Base-by-base conservation (phyloP, 2,329 filamentous ascomycete genomes). In the Colletotrichum tabaci region DNA sequence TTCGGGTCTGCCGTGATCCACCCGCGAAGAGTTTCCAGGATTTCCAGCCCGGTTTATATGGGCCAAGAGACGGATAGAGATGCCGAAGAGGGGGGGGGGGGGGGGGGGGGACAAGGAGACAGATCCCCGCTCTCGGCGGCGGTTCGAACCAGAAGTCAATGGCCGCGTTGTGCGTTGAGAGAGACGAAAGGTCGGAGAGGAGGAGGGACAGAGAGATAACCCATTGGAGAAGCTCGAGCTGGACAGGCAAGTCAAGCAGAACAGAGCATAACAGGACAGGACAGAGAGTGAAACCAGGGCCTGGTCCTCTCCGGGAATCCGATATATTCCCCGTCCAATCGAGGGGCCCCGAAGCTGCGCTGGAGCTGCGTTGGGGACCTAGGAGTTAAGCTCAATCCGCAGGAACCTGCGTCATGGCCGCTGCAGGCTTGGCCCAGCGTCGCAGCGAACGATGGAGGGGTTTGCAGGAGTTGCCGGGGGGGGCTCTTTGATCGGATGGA, bases 251-350 rank as follows among this genome's bases (percentile, higher is more conserved):
- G 30, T 35, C 8, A 47, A n/a, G 15, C 46, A 23, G 23, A 38
- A 10, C 13, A 30, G 38, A 18, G 21, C 52, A 47, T 69, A 50
- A 60, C 52, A 58, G 38, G 63, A 67, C 21, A 61, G 57, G 35
- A 52, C 57, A 67, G 57, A 63, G 64, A 23, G 26, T 23, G 56
- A 49, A 35, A 30, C 61, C 21, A 42, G 66, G 35, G 52, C 47
- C 47, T 46, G 35, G 60, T 63, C 53, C 53, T 60, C 65, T 69
- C 58, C 47, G 55, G 58, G 58, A 64, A 53, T 16, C 69, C 58
- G 69, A 69, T 65, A 64, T 68, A 72, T 60, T 46, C 66, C 65
- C 69, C 47, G 58, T 72, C 69, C 69, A 72, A 69, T 64, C 50
- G 69, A 60, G 47, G 42, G 42, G 50, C 16, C n/a, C 21, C 18